These are phyloP conservation scores for Botrytis medusae DNA, from an alignment of 2,329 filamentous ascomycete genomes.

Conservation along the genomic window DNA sequence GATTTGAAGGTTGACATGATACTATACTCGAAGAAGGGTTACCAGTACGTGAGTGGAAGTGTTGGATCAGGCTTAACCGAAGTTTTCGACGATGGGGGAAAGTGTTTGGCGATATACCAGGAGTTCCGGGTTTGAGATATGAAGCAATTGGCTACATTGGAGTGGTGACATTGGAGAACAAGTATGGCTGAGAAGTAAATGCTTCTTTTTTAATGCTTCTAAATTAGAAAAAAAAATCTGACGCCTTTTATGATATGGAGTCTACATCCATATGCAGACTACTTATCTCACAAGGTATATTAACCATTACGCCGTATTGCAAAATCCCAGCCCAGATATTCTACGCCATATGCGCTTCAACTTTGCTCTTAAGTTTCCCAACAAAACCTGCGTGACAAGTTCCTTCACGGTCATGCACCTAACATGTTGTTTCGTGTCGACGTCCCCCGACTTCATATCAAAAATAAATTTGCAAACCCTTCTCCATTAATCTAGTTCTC, in stretches of 20 bases:
- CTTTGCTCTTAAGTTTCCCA: not conserved
- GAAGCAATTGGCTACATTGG: not conserved
- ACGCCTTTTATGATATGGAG: conserved; percentile 4
- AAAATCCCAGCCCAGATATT: not conserved
- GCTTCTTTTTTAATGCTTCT: not conserved
- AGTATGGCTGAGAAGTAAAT: not conserved
- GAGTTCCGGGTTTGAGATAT: conserved; percentile 24
- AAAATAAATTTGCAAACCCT: not conserved
- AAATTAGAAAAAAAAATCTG: not conserved
- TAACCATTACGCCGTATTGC: not conserved
- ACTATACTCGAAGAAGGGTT: conserved; percentile 23
- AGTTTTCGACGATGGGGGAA: not conserved
- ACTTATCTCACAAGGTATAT: conserved; percentile 18
- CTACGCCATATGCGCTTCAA: not conserved
- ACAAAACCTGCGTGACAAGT: not conserved
- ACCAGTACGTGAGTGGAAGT: conserved; percentile 14
- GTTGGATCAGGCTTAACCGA: not conserved
- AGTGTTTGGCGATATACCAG: conserved; percentile 25
- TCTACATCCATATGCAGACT: conserved; percentile 13
- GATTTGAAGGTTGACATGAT: not conserved
- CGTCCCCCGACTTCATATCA: not conserved
- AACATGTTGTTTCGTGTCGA: not conserved
- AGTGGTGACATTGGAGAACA: not conserved
- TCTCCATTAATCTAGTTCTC: conserved; percentile 50
- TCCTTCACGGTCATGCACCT: too few species aligned